Conservation (phyloP, 306 rosid species). For the Acacia acuminata region DNA sequence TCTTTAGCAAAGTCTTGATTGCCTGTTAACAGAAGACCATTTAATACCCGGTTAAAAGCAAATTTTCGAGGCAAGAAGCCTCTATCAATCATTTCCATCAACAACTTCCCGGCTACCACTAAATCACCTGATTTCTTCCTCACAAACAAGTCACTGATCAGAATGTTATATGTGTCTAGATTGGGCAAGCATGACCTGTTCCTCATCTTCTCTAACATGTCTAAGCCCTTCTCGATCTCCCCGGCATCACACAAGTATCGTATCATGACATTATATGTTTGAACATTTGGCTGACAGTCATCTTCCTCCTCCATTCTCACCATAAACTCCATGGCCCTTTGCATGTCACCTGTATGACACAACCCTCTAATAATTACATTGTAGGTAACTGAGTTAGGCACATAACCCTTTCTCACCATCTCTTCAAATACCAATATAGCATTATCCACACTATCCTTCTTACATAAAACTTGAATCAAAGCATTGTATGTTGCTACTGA, state of each 20-base stretch:
- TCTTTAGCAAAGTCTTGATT: slow-evolving; percentile 83
- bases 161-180: slow-evolving; percentile 79
- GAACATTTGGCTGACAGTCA: slow-evolving; percentile 66
- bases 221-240: slow-evolving; percentile 72
- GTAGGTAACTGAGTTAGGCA: slow-evolving; percentile 66
- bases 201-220: slow-evolving; percentile 72
- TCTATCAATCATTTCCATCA: slow-evolving; percentile 81
- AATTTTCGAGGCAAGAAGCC: slow-evolving; percentile 80
- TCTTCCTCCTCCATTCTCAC: slow-evolving; percentile 59
- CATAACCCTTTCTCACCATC: slow-evolving; percentile 66
- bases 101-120: slow-evolving; percentile 77
- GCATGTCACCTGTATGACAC: slow-evolving; percentile 71
- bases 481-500: slow-evolving; percentile 76
- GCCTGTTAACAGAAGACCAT: slow-evolving; percentile 77
- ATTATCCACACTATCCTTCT: slow-evolving; percentile 76
- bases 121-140: slow-evolving; percentile 78
- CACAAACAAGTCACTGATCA: slow-evolving; percentile 86
- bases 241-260: slow-evolving; percentile 76
- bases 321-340: slow-evolving; percentile 57
- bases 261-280: slow-evolving; percentile 65
- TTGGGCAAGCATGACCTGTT: slow-evolving; percentile 67
- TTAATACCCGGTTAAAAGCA: slow-evolving; percentile 65
- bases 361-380: slow-evolving; percentile 76
- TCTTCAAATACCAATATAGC: slow-evolving; percentile 70
- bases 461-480: slow-evolving; percentile 83